Conservation (phyloP, 2,329 filamentous ascomycete species). For the Colletotrichum melonis region DNA sequence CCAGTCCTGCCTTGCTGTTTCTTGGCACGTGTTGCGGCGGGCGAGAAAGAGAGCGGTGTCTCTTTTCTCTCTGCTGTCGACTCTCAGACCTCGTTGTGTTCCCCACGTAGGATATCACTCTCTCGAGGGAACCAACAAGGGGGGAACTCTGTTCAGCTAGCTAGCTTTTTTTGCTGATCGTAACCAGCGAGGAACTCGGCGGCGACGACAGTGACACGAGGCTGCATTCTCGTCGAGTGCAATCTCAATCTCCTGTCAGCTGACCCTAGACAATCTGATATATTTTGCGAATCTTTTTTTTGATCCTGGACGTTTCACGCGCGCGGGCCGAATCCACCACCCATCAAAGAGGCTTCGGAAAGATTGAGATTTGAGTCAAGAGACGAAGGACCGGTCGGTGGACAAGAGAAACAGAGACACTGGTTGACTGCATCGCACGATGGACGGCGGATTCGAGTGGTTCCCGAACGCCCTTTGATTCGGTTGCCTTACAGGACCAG, state of each 20-base stretch:
- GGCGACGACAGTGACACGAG: neutral
- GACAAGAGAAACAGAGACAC: neutral
- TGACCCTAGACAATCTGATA: slow-evolving; percentile 9
- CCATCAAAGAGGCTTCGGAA: slow-evolving; percentile 8
- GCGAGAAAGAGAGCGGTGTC: slow-evolving; percentile 1
- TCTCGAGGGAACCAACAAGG: slow-evolving; percentile 27
- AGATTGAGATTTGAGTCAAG: slow-evolving; percentile 2
- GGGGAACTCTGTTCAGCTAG: neutral
- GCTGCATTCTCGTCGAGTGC: neutral
- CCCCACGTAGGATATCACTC: slow-evolving; percentile 24
- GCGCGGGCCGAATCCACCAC: neutral
- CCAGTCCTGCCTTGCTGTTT: slow-evolving; percentile 33
- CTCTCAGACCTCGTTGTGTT: neutral
- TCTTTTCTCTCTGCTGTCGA: slow-evolving; percentile 19
- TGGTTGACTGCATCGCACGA: slow-evolving; percentile 2
- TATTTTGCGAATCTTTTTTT: neutral
- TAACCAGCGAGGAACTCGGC: neutral
- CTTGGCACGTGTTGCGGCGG: neutral
- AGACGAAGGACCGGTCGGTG: neutral
- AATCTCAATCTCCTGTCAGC: slow-evolving; percentile 22
- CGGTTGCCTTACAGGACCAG: neutral
- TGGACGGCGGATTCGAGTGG: neutral
- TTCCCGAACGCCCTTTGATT: neutral
- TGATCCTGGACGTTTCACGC: slow-evolving; percentile 11
- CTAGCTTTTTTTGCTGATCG: slow-evolving; percentile 1